Evolutionary conservation across 1,284 basidiomycete species (phyloP), one percentile per base, ranked within the genome.

Genomic region (Boletus albobrunnescens): DNA sequence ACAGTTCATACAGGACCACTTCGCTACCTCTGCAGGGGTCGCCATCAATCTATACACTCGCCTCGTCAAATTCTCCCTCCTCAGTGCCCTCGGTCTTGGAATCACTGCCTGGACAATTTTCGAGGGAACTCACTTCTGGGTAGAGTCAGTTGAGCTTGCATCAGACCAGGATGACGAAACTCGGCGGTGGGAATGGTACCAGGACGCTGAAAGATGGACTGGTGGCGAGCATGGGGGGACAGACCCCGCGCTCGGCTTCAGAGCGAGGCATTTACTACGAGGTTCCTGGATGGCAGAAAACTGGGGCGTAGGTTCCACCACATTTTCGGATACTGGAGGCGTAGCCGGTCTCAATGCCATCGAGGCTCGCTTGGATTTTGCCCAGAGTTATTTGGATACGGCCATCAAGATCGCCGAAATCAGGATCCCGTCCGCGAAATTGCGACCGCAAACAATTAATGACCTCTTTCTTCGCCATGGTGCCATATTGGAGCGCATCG

Each of bases 211-310:
- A 49, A 72, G 73, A 36, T 92, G 89, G 89, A 78, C 85, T 2
- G 86, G 87, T n/a, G 80, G 84, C 13, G 58, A 61, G 7, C 61
- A 51, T 17, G 87, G 85, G 8, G 91, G 90, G 32, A 92, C 90
- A 13, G 85, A 91, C 61, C 74, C 83, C 6, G 74, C 70, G 9
- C 72, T 93, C 3, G 85, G 87, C 1, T 76, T 78, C 59, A 74
- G 71, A 59, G 86, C 75, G 14, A 72, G 86, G 22, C 81, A 87
- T 63, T 76, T 79, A 16, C 69, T 90, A 0, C 79, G 89, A 31
- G 77, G 77, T 24, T 87, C 89, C 11, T 92, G 87, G 87, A 82
- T 87, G 67, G 79, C 81, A 5, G 77, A 82, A 55, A 73, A 86
- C 56, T 87, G 84, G 83, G 84, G 82, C 7, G 74, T 76, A 9